phyloP scores from a whole-genome alignment of 1,284 basidiomycete genomes.

The Ganoderma lingzhi region DNA sequence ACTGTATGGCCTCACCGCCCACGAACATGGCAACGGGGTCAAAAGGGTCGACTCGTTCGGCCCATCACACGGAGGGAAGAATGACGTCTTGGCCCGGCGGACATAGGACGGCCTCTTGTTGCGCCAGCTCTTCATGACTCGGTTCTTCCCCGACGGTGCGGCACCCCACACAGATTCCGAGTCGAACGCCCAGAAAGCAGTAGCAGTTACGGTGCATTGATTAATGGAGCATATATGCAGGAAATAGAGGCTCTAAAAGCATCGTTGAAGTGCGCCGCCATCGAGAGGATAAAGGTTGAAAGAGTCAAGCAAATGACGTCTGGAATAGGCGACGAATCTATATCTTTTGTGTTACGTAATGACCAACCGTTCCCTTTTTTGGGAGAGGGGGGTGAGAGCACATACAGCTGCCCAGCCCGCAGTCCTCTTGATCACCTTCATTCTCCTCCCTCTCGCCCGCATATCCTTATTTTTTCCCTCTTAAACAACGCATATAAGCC shows the following conservation, averaged over 20 bases:
- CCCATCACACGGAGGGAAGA: not conserved
- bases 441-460: slow-evolving; percentile 24
- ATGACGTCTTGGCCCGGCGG: slow-evolving; percentile 2
- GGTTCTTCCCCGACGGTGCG: not conserved
- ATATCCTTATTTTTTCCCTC: slow-evolving; percentile 36
- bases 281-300: not conserved
- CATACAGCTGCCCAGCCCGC: slow-evolving; percentile 8
- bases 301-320: not conserved
- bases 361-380: not conserved
- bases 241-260: not conserved
- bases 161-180: not conserved
- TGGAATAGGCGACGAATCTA: not conserved
- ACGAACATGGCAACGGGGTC: not conserved
- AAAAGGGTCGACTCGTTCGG: not conserved
- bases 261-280: not conserved
- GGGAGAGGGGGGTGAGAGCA: slow-evolving; percentile 5
- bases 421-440: slow-evolving; percentile 19
- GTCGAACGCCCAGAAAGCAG: not conserved
- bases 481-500: slow-evolving; percentile 7
- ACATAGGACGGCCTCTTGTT: not conserved
- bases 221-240: not conserved
- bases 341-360: slow-evolving; percentile 14
- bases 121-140: not conserved
- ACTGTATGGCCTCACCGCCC: not conserved
- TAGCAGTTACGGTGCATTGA: not conserved